Conservation (phyloP, 352 stramenopile genomes). For the Pythium aquatile region DNA sequence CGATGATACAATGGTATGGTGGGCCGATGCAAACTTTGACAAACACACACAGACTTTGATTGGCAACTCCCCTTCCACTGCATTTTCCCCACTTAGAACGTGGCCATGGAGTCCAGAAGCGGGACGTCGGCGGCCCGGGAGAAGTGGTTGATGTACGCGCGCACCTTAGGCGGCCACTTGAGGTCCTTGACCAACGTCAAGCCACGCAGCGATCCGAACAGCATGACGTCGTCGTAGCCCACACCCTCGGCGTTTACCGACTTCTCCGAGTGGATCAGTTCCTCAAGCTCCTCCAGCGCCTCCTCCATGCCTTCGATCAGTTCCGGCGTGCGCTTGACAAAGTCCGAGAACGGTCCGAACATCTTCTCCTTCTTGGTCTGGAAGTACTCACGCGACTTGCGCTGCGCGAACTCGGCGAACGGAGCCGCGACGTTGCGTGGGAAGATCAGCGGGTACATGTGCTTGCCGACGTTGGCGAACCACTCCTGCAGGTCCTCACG, state of each 20-base stretch:
- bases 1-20: too few relatives aligned
- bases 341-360: constrained; percentile 45
- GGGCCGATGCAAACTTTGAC: not conserved
- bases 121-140: constrained; percentile 32
- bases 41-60: not conserved
- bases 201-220: constrained; percentile 45
- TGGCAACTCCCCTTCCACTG: not conserved
- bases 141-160: constrained; percentile 44
- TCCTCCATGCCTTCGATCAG: constrained; percentile 30
- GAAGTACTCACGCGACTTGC: constrained; percentile 52
- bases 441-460: constrained; percentile 26
- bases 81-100: constrained; percentile 26
- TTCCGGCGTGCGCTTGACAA: constrained; percentile 38
- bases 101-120: constrained; percentile 46
- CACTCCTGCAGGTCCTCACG: constrained; percentile 44
- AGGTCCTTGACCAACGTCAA: constrained; percentile 55
- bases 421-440: constrained; percentile 2
- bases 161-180: constrained; percentile 46
- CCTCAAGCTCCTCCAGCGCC: not conserved
- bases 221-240: constrained; percentile 55
- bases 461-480: constrained; percentile 26
- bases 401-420: constrained; percentile 45
- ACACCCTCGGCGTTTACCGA: constrained; percentile 10
- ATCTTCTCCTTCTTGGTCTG: constrained; percentile 58
- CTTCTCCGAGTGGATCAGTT: not conserved